These are phyloP conservation scores for Stenocarpella maydis DNA, from an alignment of 2,329 filamentous ascomycete species.

Conservation along the genomic window DNA sequence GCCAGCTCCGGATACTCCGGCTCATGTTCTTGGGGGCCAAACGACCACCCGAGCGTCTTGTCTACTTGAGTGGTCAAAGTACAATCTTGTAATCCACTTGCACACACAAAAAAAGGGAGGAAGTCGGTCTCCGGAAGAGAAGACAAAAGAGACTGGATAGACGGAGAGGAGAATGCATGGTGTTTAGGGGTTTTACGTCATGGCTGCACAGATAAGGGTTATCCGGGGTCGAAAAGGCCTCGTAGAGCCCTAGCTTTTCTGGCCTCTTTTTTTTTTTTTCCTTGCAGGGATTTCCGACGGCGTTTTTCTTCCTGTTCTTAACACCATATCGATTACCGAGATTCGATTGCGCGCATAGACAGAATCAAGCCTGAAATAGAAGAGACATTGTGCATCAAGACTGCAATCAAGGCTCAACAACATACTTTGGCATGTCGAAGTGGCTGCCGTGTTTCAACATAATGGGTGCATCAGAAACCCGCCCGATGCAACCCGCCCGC, in stretches of 20 bases:
- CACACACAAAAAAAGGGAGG: not conserved
- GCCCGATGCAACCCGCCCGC: too few relatives aligned
- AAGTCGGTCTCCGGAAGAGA: not conserved
- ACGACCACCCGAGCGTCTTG: not conserved
- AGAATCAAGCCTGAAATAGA: not conserved
- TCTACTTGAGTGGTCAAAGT: not conserved
- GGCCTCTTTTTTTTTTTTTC: not conserved
- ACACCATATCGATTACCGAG: too few relatives aligned
- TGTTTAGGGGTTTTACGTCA: slow-evolving; percentile 12
- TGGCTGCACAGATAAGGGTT: slow-evolving; percentile 14
- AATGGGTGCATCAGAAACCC: too few relatives aligned
- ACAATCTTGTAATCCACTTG: slow-evolving; percentile 12
- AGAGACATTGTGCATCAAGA: too few relatives aligned
- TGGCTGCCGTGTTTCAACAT: too few relatives aligned
- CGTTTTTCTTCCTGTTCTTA: not conserved
- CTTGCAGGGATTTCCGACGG: not conserved
- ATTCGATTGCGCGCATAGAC: not conserved
- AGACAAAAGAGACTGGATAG: not conserved
- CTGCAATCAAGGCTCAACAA: too few relatives aligned
- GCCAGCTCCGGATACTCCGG: not conserved
- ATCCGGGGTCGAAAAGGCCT: not conserved
- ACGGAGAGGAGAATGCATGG: not conserved
- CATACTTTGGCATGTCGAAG: too few relatives aligned
- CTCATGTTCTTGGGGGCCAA: not conserved
- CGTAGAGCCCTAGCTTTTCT: not conserved